Evolutionary conservation across 306 rosid species (phyloP).

Genomic region (Hippophae rhamnoides): DNA sequence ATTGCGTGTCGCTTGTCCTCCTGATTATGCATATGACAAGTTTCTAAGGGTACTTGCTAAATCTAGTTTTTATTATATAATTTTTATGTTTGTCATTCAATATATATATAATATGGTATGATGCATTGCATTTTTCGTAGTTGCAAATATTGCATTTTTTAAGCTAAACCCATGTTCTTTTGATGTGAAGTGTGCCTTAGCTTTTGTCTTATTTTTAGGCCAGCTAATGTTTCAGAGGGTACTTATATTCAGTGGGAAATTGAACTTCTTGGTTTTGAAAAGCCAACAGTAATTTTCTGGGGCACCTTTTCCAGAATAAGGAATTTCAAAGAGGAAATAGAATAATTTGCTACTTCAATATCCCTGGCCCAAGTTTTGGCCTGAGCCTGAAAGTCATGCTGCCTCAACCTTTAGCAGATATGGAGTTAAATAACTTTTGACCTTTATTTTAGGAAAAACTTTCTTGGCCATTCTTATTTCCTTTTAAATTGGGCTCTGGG

Average conservation of each 20-base stretch:
- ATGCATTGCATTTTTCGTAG: too few species aligned
- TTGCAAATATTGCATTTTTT: too few species aligned
- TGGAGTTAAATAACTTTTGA: too few species aligned
- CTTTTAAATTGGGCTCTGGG: too few species aligned
- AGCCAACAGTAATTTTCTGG: constrained; percentile 52
- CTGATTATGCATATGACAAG: constrained; percentile 95
- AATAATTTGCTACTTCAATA: too few species aligned
- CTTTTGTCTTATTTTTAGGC: constrained; percentile 41
- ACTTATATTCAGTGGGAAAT: constrained; percentile 91
- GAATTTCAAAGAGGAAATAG: too few species aligned
- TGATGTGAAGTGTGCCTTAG: constrained; percentile 10
- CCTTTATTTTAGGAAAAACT: too few species aligned
- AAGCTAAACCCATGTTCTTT: too few species aligned
- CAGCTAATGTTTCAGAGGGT: constrained; percentile 76
- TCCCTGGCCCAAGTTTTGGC: too few species aligned
- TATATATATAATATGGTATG: neutral
- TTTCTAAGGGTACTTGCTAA: constrained; percentile 53
- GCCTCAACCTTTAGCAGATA: too few species aligned
- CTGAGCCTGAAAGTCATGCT: too few species aligned
- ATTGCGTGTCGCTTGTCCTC: constrained; percentile 81
- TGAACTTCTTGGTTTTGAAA: constrained; percentile 90
- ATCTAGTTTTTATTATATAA: constrained; percentile 3
- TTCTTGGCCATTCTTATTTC: too few species aligned
- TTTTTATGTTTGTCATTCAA: constrained; percentile 7
- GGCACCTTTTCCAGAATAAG: neutral